Evolutionary conservation across 495 filamentous ascomycete genomes (phyloP).

Genomic region (Pyrenopolyporus hunteri): DNA sequence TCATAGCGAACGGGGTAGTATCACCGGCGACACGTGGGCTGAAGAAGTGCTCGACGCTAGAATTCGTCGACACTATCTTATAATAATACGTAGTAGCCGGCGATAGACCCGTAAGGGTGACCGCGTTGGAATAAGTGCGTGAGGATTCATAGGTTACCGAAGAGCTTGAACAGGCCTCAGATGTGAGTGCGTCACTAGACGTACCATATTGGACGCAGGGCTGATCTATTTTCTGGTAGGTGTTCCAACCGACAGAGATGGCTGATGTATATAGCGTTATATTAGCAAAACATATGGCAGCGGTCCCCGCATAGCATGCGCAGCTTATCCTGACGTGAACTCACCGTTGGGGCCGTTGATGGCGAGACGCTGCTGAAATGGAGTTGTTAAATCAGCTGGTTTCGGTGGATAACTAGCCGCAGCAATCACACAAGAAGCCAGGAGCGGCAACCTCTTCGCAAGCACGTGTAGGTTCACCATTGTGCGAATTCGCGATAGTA

Average conservation of each 20-base stretch:
- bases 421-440: conserved; percentile 50
- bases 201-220: conserved; percentile 56
- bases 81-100: conserved; percentile 55
- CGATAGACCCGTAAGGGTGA: conserved; percentile 42
- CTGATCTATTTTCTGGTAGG: conserved; percentile 46
- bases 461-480: conserved; percentile 23
- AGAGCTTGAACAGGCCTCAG: conserved; percentile 43
- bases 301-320: background rate
- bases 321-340: conserved; percentile 15
- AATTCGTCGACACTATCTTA: conserved; percentile 63
- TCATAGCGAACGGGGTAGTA: conserved; percentile 49
- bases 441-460: conserved; percentile 47
- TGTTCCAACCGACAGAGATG: conserved; percentile 61
- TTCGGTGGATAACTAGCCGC: conserved; percentile 56
- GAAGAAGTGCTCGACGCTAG: conserved; percentile 60
- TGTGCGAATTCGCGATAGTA: background rate
- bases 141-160: conserved; percentile 50
- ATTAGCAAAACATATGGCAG: background rate
- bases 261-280: conserved; percentile 43
- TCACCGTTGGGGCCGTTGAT: conserved; percentile 62
- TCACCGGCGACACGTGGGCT: conserved; percentile 58
- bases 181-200: conserved; percentile 37
- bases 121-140: conserved; percentile 50
- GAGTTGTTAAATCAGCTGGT: conserved; percentile 62
- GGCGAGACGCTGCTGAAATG: conserved; percentile 62